Evolutionary conservation across 371 early-diverging fungal genomes (phyloP).

Genomic region (Mucor piriformis): DNA sequence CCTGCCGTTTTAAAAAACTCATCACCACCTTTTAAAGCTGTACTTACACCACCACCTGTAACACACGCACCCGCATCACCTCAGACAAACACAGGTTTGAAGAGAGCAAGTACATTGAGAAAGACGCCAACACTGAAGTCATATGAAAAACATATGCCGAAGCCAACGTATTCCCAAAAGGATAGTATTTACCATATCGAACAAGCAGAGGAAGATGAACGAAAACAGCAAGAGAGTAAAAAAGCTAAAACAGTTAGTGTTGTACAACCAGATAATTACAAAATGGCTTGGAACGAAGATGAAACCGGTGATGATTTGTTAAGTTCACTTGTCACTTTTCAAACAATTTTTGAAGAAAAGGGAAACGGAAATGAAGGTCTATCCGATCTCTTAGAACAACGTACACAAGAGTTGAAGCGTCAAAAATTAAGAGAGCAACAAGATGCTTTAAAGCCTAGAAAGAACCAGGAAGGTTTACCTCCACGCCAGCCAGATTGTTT

Average conservation of each 20-base stretch:
- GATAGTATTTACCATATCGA: constrained; percentile 46
- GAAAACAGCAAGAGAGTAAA: not conserved
- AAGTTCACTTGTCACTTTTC: constrained; percentile 39
- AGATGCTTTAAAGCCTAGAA: constrained; percentile 6
- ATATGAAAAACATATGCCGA: constrained; percentile 45
- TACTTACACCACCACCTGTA: not conserved
- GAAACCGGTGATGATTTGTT: constrained; percentile 44
- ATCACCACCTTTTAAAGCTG: constrained; percentile 6
- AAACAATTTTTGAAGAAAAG: constrained; percentile 43
- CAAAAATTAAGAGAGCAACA: constrained; percentile 17
- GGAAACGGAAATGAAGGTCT: constrained; percentile 36
- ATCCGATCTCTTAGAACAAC: constrained; percentile 44
- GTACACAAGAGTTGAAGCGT: constrained; percentile 32
- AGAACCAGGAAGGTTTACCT: constrained; percentile 21
- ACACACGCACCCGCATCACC: constrained; percentile 4
- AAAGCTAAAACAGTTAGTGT: not conserved
- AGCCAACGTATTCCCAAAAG: constrained; percentile 33
- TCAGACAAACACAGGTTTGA: constrained; percentile 3
- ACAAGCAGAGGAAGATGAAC: not conserved
- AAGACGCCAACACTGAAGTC: constrained; percentile 43
- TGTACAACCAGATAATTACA: constrained; percentile 27
- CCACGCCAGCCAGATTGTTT: constrained; percentile 29
- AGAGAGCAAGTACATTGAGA: constrained; percentile 29
- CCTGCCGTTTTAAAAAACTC: not conserved
- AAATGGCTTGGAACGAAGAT: constrained; percentile 54